Evolutionary conservation across 257 asterid genomes (phyloP).

Genomic region (Nicotiana knightiana): DNA sequence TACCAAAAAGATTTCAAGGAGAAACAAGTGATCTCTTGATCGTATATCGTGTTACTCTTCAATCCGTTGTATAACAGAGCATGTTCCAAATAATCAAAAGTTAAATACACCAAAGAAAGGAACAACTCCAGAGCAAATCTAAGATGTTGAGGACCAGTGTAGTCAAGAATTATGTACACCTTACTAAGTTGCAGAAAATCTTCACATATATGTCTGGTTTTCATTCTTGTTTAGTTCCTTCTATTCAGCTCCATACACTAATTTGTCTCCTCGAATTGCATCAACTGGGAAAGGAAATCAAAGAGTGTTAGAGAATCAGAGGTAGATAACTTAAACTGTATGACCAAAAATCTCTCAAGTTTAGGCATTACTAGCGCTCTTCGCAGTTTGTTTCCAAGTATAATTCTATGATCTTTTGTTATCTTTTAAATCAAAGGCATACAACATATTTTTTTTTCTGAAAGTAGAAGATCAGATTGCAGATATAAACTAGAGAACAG

Average conservation of each 20-base stretch:
- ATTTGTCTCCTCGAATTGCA: constrained; percentile 37
- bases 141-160: background rate
- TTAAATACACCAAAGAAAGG: background rate
- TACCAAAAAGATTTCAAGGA: background rate
- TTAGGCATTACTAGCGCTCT: background rate
- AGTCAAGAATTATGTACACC: background rate
- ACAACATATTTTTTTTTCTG: no score
- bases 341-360: background rate
- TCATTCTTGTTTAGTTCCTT: background rate
- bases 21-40: background rate
- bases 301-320: background rate
- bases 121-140: background rate
- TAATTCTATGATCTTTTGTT: background rate
- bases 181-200: background rate
- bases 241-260: constrained; percentile 6
- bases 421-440: background rate
- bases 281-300: constrained; percentile 22
- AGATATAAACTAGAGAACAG: no score
- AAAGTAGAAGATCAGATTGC: no score
- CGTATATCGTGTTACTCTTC: background rate
- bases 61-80: background rate
- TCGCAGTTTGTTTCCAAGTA: background rate
- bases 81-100: background rate
- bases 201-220: background rate
- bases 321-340: background rate